Evolutionary conservation across 805 yeast genomes (phyloP).

Genomic region (Zygotorulaspora chibaensis): DNA sequence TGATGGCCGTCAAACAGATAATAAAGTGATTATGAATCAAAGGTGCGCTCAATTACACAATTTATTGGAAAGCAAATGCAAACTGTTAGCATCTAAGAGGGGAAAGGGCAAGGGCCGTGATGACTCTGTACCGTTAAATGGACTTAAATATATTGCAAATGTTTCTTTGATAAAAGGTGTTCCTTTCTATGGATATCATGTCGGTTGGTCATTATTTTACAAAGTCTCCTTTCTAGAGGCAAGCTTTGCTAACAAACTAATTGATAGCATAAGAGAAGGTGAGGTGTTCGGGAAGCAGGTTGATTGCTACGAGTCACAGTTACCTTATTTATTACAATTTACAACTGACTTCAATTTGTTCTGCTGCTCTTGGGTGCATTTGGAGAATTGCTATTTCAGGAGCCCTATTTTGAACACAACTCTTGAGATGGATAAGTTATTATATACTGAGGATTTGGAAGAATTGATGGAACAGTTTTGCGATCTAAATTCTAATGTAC

Average conservation of each 20-base stretch:
- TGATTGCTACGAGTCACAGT: constrained; percentile 73
- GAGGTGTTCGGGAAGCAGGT: constrained; percentile 35
- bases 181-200: constrained; percentile 80
- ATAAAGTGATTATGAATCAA: constrained; percentile 24
- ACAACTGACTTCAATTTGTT: constrained; percentile 75
- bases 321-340: constrained; percentile 74
- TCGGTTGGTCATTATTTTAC: constrained; percentile 58
- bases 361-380: constrained; percentile 75
- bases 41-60: constrained; percentile 40
- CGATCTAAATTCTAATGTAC: constrained; percentile 16
- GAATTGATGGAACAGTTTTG: constrained; percentile 32
- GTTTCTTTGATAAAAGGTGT: constrained; percentile 65
- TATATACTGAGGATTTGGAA: constrained; percentile 34
- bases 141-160: constrained; percentile 48
- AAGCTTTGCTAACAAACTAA: constrained; percentile 48
- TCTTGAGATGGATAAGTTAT: constrained; percentile 28
- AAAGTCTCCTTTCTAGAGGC: constrained; percentile 70
- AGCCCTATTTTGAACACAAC: constrained; percentile 45
- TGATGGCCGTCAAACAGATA: constrained; percentile 37
- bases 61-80: constrained; percentile 44
- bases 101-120: constrained; percentile 3
- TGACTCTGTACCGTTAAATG: constrained; percentile 3
- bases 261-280: constrained; percentile 47
- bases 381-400: constrained; percentile 49
- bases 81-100: constrained; percentile 35